These are phyloP conservation scores for Dendrobium nobile DNA, from an alignment of 106 monocot species.

Conservation along the genomic window DNA sequence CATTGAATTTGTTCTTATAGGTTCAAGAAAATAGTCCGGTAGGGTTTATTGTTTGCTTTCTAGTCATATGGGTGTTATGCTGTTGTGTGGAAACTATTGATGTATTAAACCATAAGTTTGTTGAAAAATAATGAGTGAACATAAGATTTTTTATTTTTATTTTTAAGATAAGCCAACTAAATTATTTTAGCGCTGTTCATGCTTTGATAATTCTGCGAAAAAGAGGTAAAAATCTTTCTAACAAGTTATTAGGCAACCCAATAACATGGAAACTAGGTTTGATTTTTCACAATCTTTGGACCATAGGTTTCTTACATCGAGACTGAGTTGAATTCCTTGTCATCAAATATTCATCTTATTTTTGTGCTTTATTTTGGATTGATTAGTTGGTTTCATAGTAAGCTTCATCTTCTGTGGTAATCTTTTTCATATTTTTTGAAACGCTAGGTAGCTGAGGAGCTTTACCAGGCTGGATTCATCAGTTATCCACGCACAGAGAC, in stretches of 20 bases:
- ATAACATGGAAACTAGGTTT: too few relatives aligned
- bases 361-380: not conserved
- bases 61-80: not conserved
- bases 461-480: conserved; percentile 96
- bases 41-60: not conserved
- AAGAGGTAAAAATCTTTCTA: too few relatives aligned
- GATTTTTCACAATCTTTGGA: not conserved
- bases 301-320: not conserved
- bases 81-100: not conserved
- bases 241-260: too few relatives aligned
- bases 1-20: not conserved
- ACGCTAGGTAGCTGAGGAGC: conserved; percentile 74
- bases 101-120: not conserved
- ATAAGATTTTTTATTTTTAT: too few relatives aligned
- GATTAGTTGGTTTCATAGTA: not conserved
- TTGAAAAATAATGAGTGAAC: not conserved
- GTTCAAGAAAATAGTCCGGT: not conserved
- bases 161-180: not conserved
- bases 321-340: not conserved
- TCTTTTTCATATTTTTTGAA: not conserved
- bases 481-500: conserved; percentile 99
- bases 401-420: not conserved
- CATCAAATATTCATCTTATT: not conserved
- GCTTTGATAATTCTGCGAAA: too few relatives aligned
- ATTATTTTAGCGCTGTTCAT: not conserved